Conservation (phyloP, 371 early-diverging fungal genomes). For the Sporodiniella umbellata region DNA sequence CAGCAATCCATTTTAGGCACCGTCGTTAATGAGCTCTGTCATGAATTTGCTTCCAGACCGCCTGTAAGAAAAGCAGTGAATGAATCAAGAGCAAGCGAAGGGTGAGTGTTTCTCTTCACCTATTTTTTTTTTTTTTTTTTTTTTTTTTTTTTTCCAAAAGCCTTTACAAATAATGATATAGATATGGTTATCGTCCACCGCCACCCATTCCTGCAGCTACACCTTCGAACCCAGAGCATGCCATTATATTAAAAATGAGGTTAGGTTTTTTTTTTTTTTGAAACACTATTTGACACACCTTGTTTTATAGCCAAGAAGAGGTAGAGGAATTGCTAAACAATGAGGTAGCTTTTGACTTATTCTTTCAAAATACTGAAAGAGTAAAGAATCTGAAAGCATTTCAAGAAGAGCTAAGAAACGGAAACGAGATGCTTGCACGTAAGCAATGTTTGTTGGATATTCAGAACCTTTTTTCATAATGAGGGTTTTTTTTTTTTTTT, state of each 20-base stretch:
- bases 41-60: slow-evolving; percentile 45
- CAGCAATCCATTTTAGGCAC: slow-evolving; percentile 41
- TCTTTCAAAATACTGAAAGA: slow-evolving; percentile 50
- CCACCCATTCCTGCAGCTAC: slow-evolving; percentile 38
- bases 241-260: slow-evolving; percentile 17
- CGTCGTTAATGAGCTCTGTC: slow-evolving; percentile 49
- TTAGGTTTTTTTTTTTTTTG: too few species aligned
- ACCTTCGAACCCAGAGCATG: slow-evolving; percentile 14
- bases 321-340: slow-evolving; percentile 49
- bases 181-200: slow-evolving; percentile 41
- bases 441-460: too few species aligned
- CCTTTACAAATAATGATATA: too few species aligned
- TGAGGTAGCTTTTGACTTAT: slow-evolving; percentile 55
- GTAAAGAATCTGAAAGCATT: slow-evolving; percentile 51
- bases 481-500: too few species aligned
- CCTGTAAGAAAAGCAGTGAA: slow-evolving; percentile 24
- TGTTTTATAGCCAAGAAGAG: slow-evolving; percentile 45
- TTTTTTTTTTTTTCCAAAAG: too few species aligned
- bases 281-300: too few species aligned
- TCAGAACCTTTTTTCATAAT: too few species aligned
- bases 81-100: slow-evolving; percentile 13
- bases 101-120: too few species aligned
- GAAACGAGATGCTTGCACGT: slow-evolving; percentile 57
- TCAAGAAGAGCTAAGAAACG: slow-evolving; percentile 52
- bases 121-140: too few species aligned